phyloP scores from a whole-genome alignment of 768 basidiomycete genomes.

The Hericium coralloides region DNA sequence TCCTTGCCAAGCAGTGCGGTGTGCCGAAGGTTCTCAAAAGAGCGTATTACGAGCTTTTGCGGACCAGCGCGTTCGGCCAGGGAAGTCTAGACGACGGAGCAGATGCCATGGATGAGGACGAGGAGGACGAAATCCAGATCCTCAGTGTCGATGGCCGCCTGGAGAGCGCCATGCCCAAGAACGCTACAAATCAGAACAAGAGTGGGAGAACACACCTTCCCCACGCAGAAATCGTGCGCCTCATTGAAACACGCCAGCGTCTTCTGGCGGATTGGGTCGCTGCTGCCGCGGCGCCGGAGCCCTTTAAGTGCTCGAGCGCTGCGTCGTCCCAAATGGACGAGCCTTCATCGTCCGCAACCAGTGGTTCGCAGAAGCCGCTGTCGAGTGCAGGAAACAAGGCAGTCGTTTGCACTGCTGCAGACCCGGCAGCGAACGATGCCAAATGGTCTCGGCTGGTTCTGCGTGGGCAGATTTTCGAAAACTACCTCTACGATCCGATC shows the following conservation, averaged over 20 bases:
- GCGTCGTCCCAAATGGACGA: not conserved
- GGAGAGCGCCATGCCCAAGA: not conserved
- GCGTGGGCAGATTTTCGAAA: conserved; percentile 18
- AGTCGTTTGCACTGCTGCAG: conserved; percentile 7
- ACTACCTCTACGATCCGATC: conserved; percentile 25
- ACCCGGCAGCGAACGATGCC: conserved; percentile 1
- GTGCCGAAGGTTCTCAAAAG: conserved; percentile 23
- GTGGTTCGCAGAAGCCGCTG: not conserved
- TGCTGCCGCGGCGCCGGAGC: conserved; percentile 14
- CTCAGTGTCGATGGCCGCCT: not conserved
- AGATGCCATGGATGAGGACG: not conserved
- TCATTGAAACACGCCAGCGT: conserved; percentile 17
- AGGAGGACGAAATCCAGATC: conserved; percentile 2
- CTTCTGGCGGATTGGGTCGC: conserved; percentile 16
- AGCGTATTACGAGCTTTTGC: conserved; percentile 33
- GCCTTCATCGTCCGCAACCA: not conserved
- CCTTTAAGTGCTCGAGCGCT: conserved; percentile 2
- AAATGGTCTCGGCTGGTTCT: conserved; percentile 14
- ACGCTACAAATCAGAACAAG: not conserved
- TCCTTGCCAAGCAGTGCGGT: conserved; percentile 22
- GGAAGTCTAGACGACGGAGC: conserved; percentile 1
- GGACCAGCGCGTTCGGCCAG: conserved; percentile 22
- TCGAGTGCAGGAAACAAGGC: too few relatives aligned
- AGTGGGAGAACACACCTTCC: not conserved
- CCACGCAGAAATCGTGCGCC: conserved; percentile 14